These are phyloP conservation scores for Ricinus communis DNA, from an alignment of 345 rosid genomes.

Conservation along the genomic window DNA sequence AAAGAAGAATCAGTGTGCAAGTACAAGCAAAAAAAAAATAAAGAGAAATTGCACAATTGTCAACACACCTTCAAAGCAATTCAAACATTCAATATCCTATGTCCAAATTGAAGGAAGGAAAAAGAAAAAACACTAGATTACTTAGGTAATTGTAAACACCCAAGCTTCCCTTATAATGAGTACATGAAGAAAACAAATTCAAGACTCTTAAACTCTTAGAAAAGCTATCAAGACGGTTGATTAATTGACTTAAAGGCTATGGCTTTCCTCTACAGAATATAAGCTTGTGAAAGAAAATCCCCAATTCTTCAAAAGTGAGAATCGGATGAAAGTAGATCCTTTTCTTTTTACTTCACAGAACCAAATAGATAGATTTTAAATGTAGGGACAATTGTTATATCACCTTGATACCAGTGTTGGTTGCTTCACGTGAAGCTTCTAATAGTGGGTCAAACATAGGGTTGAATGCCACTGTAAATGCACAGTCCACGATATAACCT, in stretches of 20 bases:
- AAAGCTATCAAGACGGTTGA: not conserved
- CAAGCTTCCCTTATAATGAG: not conserved
- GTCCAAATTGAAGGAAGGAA: not conserved
- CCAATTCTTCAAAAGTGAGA: not conserved
- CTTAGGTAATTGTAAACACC: not conserved
- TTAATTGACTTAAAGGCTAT: not conserved
- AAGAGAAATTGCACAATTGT: not conserved
- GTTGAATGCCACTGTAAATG: constrained; percentile 98
- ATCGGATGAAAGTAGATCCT: not conserved
- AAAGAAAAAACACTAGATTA: not conserved
- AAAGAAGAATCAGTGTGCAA: not conserved
- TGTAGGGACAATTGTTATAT: constrained; percentile 2
- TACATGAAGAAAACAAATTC: not conserved
- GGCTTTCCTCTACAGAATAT: not conserved
- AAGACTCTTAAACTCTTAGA: not conserved
- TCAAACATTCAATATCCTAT: not conserved
- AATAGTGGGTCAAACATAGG: constrained; percentile 92
- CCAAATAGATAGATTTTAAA: not conserved
- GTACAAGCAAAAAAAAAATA: not conserved
- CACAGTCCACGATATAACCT: constrained; percentile 90
- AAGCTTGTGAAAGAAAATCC: not conserved
- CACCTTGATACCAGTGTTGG: constrained; percentile 97
- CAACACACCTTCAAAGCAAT: not conserved
- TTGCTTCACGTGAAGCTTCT: constrained; percentile 95
- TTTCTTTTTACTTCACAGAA: not conserved